These are phyloP conservation scores for Beauveria sp. DNA, from an alignment of 2,329 filamentous ascomycete species.

Conservation along the genomic window DNA sequence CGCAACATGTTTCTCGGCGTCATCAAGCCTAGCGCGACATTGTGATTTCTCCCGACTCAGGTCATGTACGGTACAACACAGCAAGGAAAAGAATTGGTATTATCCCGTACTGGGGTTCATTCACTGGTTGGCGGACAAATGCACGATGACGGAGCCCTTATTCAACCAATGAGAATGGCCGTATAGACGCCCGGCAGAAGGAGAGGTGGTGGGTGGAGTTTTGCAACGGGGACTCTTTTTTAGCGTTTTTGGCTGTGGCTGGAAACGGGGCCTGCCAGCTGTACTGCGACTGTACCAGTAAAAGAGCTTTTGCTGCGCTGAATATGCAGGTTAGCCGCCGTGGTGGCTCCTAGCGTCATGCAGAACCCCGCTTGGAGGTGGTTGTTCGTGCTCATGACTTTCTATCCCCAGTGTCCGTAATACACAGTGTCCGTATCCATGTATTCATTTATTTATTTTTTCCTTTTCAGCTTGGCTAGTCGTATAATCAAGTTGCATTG, in stretches of 20 bases:
- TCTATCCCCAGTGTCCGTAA: no score
- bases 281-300: no score
- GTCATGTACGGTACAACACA: background rate
- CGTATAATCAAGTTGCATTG: background rate
- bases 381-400: background rate
- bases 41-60: background rate
- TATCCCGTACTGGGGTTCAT: no score
- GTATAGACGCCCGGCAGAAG: constrained; percentile 16
- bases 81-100: background rate
- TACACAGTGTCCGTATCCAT: no score
- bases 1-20: no score
- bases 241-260: background rate
- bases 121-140: background rate
- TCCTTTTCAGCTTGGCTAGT: background rate
- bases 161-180: constrained; percentile 16
- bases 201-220: background rate
- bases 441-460: background rate
- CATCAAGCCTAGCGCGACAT: no score
- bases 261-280: no score
- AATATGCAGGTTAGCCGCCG: constrained; percentile 7
- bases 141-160: background rate
- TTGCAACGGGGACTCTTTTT: background rate
- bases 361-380: background rate
- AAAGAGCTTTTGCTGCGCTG: background rate
- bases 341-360: background rate